Conservation (phyloP, 805 yeast species). For the Yarrowia porcina region DNA sequence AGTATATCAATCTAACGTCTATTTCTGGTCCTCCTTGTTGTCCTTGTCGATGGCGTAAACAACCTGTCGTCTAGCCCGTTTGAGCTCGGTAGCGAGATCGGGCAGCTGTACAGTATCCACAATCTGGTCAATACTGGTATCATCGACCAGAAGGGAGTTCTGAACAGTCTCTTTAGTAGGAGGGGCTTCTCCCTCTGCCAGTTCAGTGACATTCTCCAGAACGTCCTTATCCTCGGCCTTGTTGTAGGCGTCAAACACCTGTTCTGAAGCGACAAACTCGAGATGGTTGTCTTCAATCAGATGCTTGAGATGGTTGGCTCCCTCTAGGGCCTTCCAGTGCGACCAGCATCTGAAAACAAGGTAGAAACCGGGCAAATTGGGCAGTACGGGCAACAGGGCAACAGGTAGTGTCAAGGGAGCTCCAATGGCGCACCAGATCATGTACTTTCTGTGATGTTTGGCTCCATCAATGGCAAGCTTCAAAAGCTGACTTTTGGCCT, state of each 20-base stretch:
- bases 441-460: slow-evolving; percentile 53
- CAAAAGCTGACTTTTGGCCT: slow-evolving; percentile 43
- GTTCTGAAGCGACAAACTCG: slow-evolving; percentile 27
- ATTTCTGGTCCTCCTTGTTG: not conserved
- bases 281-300: slow-evolving; percentile 50
- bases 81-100: slow-evolving; percentile 33
- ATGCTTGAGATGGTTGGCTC: slow-evolving; percentile 63
- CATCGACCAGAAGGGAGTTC: slow-evolving; percentile 41
- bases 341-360: slow-evolving; percentile 78
- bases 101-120: slow-evolving; percentile 43
- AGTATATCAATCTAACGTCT: not conserved
- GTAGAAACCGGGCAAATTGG: slow-evolving; percentile 90
- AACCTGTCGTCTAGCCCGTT: slow-evolving; percentile 34
- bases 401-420: slow-evolving; percentile 79
- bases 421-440: slow-evolving; percentile 52
- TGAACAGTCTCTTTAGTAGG: not conserved
- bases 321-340: slow-evolving; percentile 72
- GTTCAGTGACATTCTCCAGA: not conserved
- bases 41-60: slow-evolving; percentile 24
- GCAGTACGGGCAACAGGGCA: slow-evolving; percentile 77
- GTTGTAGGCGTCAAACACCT: slow-evolving; percentile 31
- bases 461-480: slow-evolving; percentile 46
- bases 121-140: slow-evolving; percentile 47
- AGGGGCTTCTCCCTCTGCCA: not conserved
- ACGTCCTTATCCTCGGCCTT: slow-evolving; percentile 37